These are phyloP conservation scores for Corrigiola litoralis DNA, from an alignment of 179 eudicot genomes.

Conservation along the genomic window DNA sequence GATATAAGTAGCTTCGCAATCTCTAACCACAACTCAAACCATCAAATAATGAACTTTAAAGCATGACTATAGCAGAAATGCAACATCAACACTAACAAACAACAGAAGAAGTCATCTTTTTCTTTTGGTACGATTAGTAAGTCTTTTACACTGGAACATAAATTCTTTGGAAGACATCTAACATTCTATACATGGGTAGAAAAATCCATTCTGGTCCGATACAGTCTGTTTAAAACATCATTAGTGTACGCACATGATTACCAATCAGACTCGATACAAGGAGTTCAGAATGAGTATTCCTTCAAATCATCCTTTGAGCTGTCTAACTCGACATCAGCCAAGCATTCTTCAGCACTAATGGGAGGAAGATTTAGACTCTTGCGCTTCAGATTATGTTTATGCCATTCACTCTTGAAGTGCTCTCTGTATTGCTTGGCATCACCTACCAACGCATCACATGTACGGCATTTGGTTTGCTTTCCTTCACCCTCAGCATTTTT, in stretches of 20 bases:
- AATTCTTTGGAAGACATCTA: not conserved
- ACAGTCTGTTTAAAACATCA: not conserved
- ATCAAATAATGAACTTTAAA: too few relatives aligned
- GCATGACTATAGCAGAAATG: too few relatives aligned
- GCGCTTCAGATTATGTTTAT: constrained; percentile 76
- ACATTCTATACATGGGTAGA: not conserved
- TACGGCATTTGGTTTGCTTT: constrained; percentile 76
- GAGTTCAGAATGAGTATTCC: constrained; percentile 71
- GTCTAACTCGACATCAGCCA: constrained; percentile 56
- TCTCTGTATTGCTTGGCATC: constrained; percentile 85
- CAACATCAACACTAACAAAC: too few relatives aligned
- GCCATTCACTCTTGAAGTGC: constrained; percentile 98
- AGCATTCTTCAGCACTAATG: constrained; percentile 74
- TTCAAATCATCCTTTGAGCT: constrained; percentile 64
- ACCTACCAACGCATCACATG: constrained; percentile 78
- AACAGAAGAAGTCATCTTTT: too few relatives aligned
- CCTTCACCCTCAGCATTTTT: constrained; percentile 32
- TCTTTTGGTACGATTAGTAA: too few relatives aligned
- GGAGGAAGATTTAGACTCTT: constrained; percentile 85
- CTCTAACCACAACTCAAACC: too few relatives aligned
- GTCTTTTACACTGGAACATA: not conserved
- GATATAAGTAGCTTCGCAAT: too few relatives aligned
- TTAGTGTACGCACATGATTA: not conserved
- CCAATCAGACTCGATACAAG: not conserved
- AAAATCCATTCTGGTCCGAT: not conserved